These are phyloP conservation scores for Corylus americana DNA, from an alignment of 306 rosid species.

Conservation along the genomic window DNA sequence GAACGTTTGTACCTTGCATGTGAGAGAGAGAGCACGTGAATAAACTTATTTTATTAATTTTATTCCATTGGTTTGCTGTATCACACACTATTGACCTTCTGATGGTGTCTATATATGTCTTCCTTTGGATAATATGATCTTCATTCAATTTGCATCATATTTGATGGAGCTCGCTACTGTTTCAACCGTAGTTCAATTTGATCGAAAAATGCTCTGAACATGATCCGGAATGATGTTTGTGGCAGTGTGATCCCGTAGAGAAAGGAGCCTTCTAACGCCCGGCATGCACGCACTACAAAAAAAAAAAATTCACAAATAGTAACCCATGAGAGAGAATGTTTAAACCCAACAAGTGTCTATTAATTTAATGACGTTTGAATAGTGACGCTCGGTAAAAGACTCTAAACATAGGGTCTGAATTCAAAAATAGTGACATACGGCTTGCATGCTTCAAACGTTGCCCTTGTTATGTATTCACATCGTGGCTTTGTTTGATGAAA, in stretches of 20 bases:
- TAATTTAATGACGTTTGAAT: too few species aligned
- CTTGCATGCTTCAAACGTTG: too few species aligned
- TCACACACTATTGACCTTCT: neutral
- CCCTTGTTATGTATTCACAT: too few species aligned
- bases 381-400: too few species aligned
- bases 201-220: neutral
- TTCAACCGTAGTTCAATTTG: neutral
- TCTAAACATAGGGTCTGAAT: too few species aligned
- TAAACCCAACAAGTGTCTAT: too few species aligned
- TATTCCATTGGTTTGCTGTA: conserved; percentile 18
- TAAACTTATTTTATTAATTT: conserved; percentile 33
- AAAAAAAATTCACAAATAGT: too few species aligned
- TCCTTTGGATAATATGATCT: neutral
- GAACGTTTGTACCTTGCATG: conserved; percentile 11
- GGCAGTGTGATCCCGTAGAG: neutral
- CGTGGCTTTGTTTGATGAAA: too few species aligned
- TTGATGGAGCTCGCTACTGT: neutral
- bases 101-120: neutral
- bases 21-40: neutral
- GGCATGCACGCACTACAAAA: too few species aligned
- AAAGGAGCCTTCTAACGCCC: too few species aligned
- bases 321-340: too few species aligned
- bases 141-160: neutral
- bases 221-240: neutral
- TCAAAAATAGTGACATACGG: too few species aligned